Conservation (phyloP, 2,329 filamentous ascomycete species). For the Plectosphaerella plurivora region DNA sequence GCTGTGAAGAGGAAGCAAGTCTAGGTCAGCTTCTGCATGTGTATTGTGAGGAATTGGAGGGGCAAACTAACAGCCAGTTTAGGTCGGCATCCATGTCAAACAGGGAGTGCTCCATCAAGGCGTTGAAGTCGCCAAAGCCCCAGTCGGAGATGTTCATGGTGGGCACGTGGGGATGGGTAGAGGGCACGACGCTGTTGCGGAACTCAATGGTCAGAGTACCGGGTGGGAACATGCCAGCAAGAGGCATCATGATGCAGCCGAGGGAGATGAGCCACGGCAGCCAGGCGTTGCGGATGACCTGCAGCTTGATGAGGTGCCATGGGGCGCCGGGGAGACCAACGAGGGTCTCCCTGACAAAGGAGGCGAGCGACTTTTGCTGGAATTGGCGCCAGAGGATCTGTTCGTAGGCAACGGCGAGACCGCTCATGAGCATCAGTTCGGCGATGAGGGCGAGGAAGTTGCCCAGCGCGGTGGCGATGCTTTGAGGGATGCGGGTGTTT, state of each 20-base stretch:
- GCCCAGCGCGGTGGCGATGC: conserved; percentile 60
- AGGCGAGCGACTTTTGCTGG: not conserved
- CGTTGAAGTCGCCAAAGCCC: not conserved
- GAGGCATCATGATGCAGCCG: not conserved
- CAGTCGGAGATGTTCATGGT: conserved; percentile 4
- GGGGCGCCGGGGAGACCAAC: not conserved
- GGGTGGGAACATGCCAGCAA: conserved; percentile 3
- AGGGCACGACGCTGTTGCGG: not conserved
- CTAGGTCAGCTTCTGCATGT: too few relatives aligned
- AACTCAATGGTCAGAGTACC: conserved; percentile 4
- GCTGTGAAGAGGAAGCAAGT: not conserved
- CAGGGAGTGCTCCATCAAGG: not conserved
- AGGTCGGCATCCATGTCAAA: not conserved
- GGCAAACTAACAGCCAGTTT: not conserved
- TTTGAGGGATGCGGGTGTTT: not conserved
- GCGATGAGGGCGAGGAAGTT: conserved; percentile 79
- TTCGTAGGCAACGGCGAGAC: conserved; percentile 3
- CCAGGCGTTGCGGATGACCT: not conserved
- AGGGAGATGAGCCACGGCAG: not conserved
- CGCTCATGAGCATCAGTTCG: conserved; percentile 58
- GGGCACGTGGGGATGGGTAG: not conserved
- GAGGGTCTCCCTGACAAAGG: conserved; percentile 3
- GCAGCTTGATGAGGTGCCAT: not conserved
- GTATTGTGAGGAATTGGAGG: too few relatives aligned
- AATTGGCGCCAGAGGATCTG: conserved; percentile 3